Base-by-base conservation (phyloP, 345 rosid genomes). In the Moricandia moricandioides region DNA sequence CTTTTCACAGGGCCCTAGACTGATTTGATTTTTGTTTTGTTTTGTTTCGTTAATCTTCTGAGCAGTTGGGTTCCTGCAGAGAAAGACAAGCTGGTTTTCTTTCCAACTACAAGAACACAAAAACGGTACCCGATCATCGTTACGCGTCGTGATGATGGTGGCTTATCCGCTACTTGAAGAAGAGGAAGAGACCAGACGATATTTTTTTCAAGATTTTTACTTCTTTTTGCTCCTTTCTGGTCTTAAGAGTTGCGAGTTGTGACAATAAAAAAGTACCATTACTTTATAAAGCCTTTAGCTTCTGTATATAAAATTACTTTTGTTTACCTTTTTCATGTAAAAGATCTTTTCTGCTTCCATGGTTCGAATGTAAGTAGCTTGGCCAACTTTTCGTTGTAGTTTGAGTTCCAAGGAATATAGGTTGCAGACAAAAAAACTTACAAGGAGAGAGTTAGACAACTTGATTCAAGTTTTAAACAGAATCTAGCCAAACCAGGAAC, bases 21-120 rank as follows among this genome's bases (percentile, higher is more conserved):
- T 65, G 30, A 57, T 43, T 73, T 33, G 39, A 7, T 51, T 51
- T 35, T 26, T 39, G 0, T 16, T 49, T 49, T 16, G 21, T 51
- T 35, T 26, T 39, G 0, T 16, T 49, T 49, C 7, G 21, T 14
- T 49, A 43, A 43, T 43, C 5, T 47, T 33, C 8, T 43, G 63
- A 74, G 37, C 88, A 92, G 99, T 78, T 96, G 98, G 99, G 81
- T 66, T 65, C 93, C 96, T 2, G 95, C 95, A 1, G 96, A 89
- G 70, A 79, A 92, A 77, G 97, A 96, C 71, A 96, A 86, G 88
- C 37, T 96, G 65, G 85, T 96, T 0, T 96, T 92, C 88, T 96
- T 96, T 73, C 98, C 97, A 2, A 96, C 99, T 0, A 92, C 96
- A n/a, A 81, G 97, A 82, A 96, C 91, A 30, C 95, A 88, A 77